Conservation (phyloP, 345 rosid genomes). For the Linum lewisii region DNA sequence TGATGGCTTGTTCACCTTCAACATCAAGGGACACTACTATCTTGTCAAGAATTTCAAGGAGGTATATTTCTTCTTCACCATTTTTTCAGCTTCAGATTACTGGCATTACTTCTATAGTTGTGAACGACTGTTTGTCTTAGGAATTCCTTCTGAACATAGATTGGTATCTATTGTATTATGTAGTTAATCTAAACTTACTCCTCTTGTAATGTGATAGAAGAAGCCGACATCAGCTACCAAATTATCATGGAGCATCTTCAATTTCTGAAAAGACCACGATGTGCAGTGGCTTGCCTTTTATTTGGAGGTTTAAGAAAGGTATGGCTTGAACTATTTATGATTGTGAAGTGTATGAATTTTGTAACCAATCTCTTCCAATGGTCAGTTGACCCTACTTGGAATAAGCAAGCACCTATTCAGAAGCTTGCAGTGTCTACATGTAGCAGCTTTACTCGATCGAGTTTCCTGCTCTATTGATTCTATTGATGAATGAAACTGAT, state of each 20-base stretch:
- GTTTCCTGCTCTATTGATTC: too few relatives aligned
- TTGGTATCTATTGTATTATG: background rate
- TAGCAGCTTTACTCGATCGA: too few relatives aligned
- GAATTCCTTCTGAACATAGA: background rate
- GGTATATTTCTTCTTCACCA: conserved; percentile 26
- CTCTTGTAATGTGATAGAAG: conserved; percentile 35
- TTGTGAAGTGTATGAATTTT: too few relatives aligned
- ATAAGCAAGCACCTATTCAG: too few relatives aligned
- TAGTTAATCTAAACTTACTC: background rate
- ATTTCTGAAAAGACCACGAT: conserved; percentile 75
- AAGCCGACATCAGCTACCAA: conserved; percentile 75
- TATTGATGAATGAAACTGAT: too few relatives aligned
- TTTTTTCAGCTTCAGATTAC: background rate
- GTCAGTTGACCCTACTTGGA: too few relatives aligned
- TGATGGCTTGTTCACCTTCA: conserved; percentile 43
- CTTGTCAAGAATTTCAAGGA: conserved; percentile 63
- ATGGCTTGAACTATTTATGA: too few relatives aligned
- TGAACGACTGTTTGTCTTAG: background rate
- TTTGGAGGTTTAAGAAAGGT: too few relatives aligned
- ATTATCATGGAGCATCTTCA: conserved; percentile 53
- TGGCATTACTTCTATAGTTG: background rate
- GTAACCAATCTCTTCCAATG: too few relatives aligned
- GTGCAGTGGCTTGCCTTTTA: too few relatives aligned
- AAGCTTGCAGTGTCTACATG: too few relatives aligned
- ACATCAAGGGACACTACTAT: conserved; percentile 60